Conservation (phyloP, 2,329 filamentous ascomycete species). For the Penicillium sp. region DNA sequence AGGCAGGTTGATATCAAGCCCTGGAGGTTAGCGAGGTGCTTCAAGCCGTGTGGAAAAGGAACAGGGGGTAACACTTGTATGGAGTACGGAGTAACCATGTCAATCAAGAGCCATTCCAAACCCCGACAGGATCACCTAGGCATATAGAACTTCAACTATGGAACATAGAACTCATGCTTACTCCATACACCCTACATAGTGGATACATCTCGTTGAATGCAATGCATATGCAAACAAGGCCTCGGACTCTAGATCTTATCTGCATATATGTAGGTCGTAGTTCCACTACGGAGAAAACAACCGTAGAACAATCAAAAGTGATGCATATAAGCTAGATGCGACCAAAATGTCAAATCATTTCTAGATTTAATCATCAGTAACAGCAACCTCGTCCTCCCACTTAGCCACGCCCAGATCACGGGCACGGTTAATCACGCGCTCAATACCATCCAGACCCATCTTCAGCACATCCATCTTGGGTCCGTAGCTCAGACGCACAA, state of each 20-base stretch:
- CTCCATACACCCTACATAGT: not conserved
- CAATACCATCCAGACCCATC: slow-evolving; percentile 80
- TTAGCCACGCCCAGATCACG: slow-evolving; percentile 30
- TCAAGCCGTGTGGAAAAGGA: too few species aligned
- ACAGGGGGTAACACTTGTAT: too few species aligned
- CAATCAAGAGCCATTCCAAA: not conserved
- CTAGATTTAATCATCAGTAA: slow-evolving; percentile 33
- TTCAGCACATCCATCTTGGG: slow-evolving; percentile 77
- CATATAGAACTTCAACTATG: too few species aligned
- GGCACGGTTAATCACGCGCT: slow-evolving; percentile 67
- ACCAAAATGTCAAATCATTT: not conserved
- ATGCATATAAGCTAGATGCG: not conserved
- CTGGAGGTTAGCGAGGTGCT: too few species aligned
- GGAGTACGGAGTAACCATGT: not conserved
- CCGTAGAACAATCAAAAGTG: not conserved
- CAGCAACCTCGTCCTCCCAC: slow-evolving; percentile 41
- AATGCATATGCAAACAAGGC: not conserved
- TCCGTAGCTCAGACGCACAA: slow-evolving; percentile 81
- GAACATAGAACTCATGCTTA: too few species aligned
- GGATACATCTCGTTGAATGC: not conserved
- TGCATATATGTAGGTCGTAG: not conserved
- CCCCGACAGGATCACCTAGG: too few species aligned
- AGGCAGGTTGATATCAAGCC: not conserved
- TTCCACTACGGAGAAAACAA: not conserved
- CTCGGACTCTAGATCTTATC: not conserved